Evolutionary conservation across 345 rosid genomes (phyloP).

Genomic region (Litchi chinensis): DNA sequence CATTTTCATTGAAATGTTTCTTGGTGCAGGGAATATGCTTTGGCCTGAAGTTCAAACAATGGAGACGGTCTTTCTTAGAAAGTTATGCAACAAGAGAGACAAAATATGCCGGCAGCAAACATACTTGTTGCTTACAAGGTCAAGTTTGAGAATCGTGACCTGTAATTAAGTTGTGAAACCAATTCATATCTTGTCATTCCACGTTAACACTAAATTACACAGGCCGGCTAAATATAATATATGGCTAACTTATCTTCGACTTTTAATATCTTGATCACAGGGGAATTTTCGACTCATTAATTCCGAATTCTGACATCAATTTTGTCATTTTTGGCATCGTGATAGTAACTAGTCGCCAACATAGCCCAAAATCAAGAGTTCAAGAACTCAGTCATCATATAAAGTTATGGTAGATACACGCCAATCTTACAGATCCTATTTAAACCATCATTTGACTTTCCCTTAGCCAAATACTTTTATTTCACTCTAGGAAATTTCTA

Average conservation of each 20-base stretch:
- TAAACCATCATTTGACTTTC: background rate
- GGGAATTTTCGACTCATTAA: background rate
- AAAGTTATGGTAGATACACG: too few species aligned
- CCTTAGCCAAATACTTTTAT: background rate
- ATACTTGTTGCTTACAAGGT: background rate
- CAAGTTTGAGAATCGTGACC: constrained; percentile 1
- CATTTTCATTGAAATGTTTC: background rate
- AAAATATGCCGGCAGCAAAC: constrained; percentile 24
- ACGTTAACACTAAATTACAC: background rate
- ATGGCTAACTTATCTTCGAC: background rate
- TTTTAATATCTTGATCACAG: background rate
- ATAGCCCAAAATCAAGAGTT: too few species aligned
- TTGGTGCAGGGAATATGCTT: background rate
- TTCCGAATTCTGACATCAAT: background rate
- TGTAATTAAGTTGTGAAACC: background rate
- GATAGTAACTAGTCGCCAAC: background rate
- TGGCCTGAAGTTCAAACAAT: background rate
- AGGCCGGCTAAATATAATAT: constrained; percentile 3
- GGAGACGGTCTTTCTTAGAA: background rate
- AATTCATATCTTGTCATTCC: constrained; percentile 5
- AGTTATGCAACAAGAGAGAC: background rate
- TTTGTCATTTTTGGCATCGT: background rate
- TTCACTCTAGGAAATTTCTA: too few species aligned
- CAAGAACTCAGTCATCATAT: too few species aligned
- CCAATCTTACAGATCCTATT: background rate